These are phyloP conservation scores for Colletotrichum noveboracense DNA, from an alignment of 2,329 filamentous ascomycete species.

Conservation along the genomic window DNA sequence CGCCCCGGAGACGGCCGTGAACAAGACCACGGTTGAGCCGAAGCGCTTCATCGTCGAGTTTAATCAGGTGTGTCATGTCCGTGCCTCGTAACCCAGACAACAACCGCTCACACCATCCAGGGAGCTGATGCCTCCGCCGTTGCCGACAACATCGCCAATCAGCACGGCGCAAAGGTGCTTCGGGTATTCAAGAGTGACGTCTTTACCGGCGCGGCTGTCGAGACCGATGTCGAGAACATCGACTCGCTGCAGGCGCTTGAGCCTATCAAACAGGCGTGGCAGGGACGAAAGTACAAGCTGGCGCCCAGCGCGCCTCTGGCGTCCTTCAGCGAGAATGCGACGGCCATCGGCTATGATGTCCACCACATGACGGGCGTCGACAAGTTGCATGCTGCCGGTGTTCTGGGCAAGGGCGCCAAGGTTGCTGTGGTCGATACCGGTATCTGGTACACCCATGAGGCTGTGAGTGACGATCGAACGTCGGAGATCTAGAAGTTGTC, in stretches of 20 bases:
- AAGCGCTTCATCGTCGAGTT: constrained; percentile 22
- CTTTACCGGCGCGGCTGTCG: constrained; percentile 28
- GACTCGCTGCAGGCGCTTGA: constrained; percentile 18
- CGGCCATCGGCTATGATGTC: constrained; percentile 33
- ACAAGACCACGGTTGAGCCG: constrained; percentile 1
- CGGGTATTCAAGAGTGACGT: constrained; percentile 30
- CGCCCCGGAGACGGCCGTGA: not conserved
- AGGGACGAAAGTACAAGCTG: constrained; percentile 1
- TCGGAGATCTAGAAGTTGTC: not conserved
- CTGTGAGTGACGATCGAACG: not conserved
- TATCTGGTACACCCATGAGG: constrained; percentile 13
- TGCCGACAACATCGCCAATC: not conserved
- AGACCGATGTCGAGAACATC: constrained; percentile 16
- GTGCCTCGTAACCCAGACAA: not conserved
- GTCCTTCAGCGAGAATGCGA: constrained; percentile 5
- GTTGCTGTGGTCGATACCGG: constrained; percentile 16
- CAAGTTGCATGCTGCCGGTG: constrained; percentile 38
- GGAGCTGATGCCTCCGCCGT: not conserved
- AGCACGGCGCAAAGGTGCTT: constrained; percentile 5
- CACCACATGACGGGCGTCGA: constrained; percentile 45
- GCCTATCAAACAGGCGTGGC: constrained; percentile 16
- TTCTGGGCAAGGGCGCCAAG: constrained; percentile 22
- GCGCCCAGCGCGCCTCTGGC: not conserved
- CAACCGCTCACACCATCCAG: not conserved
- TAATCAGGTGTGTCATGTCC: not conserved